Evolutionary conservation across 371 early-diverging fungal species (phyloP), one percentile per base, ranked within the genome.

Genomic region (Dichotomocladium elegans): DNA sequence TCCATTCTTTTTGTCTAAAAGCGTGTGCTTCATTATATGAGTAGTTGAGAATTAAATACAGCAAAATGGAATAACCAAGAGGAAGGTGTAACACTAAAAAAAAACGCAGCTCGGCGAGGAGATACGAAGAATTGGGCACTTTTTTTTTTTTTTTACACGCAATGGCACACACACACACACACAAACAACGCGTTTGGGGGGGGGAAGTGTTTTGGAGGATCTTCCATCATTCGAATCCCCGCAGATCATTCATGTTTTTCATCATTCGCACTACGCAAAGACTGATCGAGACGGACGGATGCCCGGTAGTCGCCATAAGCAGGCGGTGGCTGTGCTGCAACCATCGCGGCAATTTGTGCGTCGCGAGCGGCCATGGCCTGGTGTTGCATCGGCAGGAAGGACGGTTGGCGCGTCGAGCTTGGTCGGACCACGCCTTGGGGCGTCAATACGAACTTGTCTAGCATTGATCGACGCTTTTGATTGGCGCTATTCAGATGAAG

Each of bases 241-340:
- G n/a, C n/a, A n/a, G n/a, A n/a, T n/a, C n/a, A 37, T 21, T 37
- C n/a, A 37, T 37, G 37, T 30, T n/a, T 47, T 29, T 35, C 29
- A 33, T 34, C 19, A 17, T 31, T 31, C 22, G 29, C 49, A 4
- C 31, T n/a, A 31, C 21, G 22, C 15, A 34, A 14, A 9, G 22
- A 46, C 8, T 41, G 53, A 40, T 51, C 47, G 30, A 37, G 46
- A 25, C 47, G 51, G n/a, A 58, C 43, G 0, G 58, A 58, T 11
- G 52, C 24, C 11, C 58, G 58, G 28, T 58, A 15, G 31, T 58
- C 58, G 24, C 58, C 58, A 31, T 58, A 58, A 12, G 58, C 58
- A 15, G 58, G 58, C 14, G 58, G 58, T 3, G 52, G 58, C 8
- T 37, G 47, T 17, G 26, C 22, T 14, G 17, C 24, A 8, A 37